Conservation (phyloP, 805 yeast genomes). For the Kodamaea jinghongensis region DNA sequence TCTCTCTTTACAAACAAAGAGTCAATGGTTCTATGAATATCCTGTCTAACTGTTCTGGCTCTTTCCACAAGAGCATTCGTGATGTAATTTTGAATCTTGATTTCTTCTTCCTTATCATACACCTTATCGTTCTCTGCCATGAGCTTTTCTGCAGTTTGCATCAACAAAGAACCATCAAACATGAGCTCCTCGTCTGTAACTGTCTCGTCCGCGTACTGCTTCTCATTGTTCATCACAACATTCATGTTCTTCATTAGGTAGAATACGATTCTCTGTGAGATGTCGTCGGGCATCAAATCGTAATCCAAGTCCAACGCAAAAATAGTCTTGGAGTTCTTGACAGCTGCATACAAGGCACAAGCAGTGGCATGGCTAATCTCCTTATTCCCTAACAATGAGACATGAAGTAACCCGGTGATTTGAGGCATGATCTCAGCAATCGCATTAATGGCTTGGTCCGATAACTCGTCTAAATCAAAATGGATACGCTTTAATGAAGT, state of each 20-base stretch:
- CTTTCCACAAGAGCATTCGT: conserved; percentile 51
- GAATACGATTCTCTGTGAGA: conserved; percentile 53
- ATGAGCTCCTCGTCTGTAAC: conserved; percentile 65
- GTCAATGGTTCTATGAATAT: conserved; percentile 53
- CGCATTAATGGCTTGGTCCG: conserved; percentile 46
- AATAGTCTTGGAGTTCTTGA: conserved; percentile 45
- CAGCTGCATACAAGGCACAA: conserved; percentile 49
- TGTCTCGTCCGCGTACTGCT: conserved; percentile 44
- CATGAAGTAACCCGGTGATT: conserved; percentile 49
- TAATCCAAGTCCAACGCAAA: conserved; percentile 54
- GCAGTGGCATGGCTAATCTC: conserved; percentile 43
- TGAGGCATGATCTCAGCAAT: conserved; percentile 48
- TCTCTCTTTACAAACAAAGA: conserved; percentile 46
- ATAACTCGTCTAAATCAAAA: conserved; percentile 52
- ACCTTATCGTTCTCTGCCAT: conserved; percentile 29
- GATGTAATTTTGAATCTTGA: conserved; percentile 42
- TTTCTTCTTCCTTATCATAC: conserved; percentile 30
- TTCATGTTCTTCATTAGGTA: conserved; percentile 59
- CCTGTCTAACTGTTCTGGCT: conserved; percentile 47
- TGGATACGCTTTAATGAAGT: conserved; percentile 49
- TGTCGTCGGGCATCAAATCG: conserved; percentile 49
- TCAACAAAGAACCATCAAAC: conserved; percentile 71
- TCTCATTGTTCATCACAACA: conserved; percentile 42
- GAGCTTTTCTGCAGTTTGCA: conserved; percentile 70
- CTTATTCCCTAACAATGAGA: conserved; percentile 52